Evolutionary conservation across 2,329 filamentous ascomycete species (phyloP), one percentile per base, ranked within the genome.

Genomic region (Pseudovirgaria hyperparasitica): DNA sequence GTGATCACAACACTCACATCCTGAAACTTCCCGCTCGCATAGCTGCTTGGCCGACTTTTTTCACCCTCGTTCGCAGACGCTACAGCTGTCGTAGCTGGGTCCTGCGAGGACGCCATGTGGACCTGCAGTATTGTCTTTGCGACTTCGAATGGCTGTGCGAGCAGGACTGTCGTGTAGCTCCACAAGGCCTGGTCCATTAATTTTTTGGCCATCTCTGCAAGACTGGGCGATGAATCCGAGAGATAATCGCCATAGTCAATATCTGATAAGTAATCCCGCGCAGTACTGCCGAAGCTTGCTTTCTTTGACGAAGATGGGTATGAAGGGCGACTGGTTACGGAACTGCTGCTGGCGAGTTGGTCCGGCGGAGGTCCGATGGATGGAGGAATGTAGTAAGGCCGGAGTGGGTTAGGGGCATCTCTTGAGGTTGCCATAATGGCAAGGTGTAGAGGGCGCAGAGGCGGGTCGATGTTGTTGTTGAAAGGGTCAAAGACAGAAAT

Each of bases 121-220:
- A 85, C 73, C 57, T 98, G 90, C 41, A 98, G 60, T 30, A 96
- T 72, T 9, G 78, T 90, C 67, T 94, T 96, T 46, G 87, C 85
- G 31, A 94, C 86, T 62, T 96, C 90, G 53, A 98, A 96, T 9
- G 90, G 90, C 57, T 98, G 90, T 28, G 84, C 80, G 50, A 93
- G 76, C 45, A 96, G 56, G 14, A 93, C 76, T 31, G 78, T 84
- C 9, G 77, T 79, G 58, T 98, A 98, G 50, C 90, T 87, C 76
- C 86, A 92, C 53, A 92, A 51, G 38, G 90, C 72, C 51, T 86
- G 77, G 49, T 96, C 85, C 25, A 93, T 48, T 34, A 92, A 60
- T 36, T 78, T 76, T 48, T 79, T 82, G 22, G 78, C 63, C 37
- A 79, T 79, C 40, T 82, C 77, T 8, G 84, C 66, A 16, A 56